phyloP scores from a whole-genome alignment of 345 rosid species.

The Euclidium syriacum region DNA sequence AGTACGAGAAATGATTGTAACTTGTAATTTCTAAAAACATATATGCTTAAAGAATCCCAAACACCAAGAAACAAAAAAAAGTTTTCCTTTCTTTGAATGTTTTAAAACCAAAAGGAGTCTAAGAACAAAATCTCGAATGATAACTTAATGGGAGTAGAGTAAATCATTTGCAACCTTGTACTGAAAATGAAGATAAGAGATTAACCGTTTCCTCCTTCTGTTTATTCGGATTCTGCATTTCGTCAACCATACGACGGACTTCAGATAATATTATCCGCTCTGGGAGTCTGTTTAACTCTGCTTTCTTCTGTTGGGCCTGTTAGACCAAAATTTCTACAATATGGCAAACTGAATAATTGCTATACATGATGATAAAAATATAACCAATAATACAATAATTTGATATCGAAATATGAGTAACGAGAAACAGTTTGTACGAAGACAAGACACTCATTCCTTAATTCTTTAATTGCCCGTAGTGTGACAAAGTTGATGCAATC shows the following conservation, averaged over 20 bases:
- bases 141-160: background rate
- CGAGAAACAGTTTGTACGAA: too few relatives aligned
- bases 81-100: too few relatives aligned
- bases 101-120: too few relatives aligned
- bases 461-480: too few relatives aligned
- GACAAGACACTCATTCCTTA: too few relatives aligned
- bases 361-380: background rate
- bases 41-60: too few relatives aligned
- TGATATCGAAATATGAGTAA: too few relatives aligned
- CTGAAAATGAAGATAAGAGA: slow-evolving; percentile 4
- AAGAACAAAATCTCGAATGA: too few relatives aligned
- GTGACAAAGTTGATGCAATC: too few relatives aligned
- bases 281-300: slow-evolving; percentile 64
- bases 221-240: slow-evolving; percentile 76
- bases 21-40: background rate
- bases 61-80: too few relatives aligned
- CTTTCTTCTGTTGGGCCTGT: slow-evolving; percentile 72
- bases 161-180: background rate
- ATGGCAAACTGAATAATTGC: too few relatives aligned
- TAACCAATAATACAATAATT: too few relatives aligned
- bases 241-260: slow-evolving; percentile 87
- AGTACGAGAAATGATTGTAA: background rate
- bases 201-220: slow-evolving; percentile 83
- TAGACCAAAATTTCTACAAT: background rate
- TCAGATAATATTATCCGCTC: slow-evolving; percentile 70